phyloP scores from a whole-genome alignment of 768 basidiomycete species.

The Coprinopsis marcescibilis region DNA sequence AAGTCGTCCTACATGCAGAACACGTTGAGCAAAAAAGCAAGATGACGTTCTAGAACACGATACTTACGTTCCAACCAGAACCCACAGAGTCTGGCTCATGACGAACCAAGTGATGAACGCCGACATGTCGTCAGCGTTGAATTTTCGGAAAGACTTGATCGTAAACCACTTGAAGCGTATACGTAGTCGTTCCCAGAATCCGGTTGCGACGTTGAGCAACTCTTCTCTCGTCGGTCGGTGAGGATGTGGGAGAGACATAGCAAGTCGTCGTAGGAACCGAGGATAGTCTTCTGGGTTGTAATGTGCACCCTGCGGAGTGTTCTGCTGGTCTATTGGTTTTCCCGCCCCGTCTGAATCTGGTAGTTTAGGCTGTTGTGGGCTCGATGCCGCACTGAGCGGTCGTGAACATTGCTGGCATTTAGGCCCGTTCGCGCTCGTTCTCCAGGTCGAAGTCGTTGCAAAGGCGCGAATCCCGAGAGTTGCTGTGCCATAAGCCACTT shows the following conservation, averaged over 20 bases:
- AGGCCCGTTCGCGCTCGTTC: not conserved
- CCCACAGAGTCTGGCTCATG: conserved; percentile 94
- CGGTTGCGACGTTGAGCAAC: conserved; percentile 76
- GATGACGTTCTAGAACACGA: not conserved
- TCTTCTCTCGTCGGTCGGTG: conserved; percentile 85
- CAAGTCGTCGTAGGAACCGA: conserved; percentile 74
- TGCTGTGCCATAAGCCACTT: not conserved
- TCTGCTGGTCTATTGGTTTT: conserved; percentile 7
- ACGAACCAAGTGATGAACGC: conserved; percentile 96
- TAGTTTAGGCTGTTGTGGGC: not conserved
- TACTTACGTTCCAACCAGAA: conserved; percentile 86
- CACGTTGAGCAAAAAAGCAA: not conserved
- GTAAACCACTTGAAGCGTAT: conserved; percentile 98
- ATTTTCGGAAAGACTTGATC: conserved; percentile 88
- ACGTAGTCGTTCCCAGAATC: conserved; percentile 85
- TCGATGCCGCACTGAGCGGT: not conserved
- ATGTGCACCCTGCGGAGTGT: conserved; percentile 8
- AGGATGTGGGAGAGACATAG: conserved; percentile 68
- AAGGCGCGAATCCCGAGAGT: not conserved
- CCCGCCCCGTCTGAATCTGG: not conserved
- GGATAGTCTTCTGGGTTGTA: conserved; percentile 57
- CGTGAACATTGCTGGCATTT: conserved; percentile 1
- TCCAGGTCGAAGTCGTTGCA: not conserved
- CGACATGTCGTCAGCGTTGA: conserved; percentile 94
- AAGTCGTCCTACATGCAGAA: conserved; percentile 64